These are phyloP conservation scores for Parafenestella ontariensis DNA, from an alignment of 2,329 filamentous ascomycete genomes.

Conservation along the genomic window DNA sequence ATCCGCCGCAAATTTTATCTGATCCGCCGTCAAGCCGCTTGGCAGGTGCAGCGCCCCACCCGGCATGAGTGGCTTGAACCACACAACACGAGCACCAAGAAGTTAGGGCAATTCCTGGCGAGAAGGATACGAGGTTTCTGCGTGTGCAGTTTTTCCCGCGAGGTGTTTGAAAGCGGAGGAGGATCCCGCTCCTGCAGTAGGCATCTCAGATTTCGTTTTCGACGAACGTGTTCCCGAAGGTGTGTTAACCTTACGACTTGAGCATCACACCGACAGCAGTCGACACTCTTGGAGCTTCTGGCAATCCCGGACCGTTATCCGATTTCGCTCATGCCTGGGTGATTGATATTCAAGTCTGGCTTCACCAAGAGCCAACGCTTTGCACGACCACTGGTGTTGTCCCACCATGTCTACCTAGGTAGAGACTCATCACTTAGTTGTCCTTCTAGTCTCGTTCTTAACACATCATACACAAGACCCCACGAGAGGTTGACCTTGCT, in stretches of 20 bases:
- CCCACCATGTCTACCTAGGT: background rate
- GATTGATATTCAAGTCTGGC: too few species aligned
- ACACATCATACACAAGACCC: background rate
- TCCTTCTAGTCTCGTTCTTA: background rate
- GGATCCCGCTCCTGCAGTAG: constrained; percentile 2
- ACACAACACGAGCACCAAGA: too few species aligned
- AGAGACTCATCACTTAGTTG: background rate
- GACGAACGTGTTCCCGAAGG: too few species aligned
- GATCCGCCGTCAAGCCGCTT: constrained; percentile 23
- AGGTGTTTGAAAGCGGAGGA: background rate
- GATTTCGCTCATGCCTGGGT: too few species aligned
- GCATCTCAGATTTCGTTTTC: too few species aligned
- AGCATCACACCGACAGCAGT: too few species aligned
- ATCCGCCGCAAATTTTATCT: constrained; percentile 29
- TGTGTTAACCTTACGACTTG: too few species aligned
- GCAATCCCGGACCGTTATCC: too few species aligned
- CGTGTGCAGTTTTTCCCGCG: background rate
- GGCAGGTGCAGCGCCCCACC: constrained; percentile 6
- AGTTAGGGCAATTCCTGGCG: too few species aligned
- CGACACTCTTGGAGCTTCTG: too few species aligned
- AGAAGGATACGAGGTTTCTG: background rate
- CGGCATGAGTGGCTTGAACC: background rate
- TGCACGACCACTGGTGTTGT: background rate
- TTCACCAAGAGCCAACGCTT: background rate
- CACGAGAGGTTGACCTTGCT: too few species aligned